Evolutionary conservation across 176 grass and related monocot species (phyloP).

Genomic region (Phragmites australis): DNA sequence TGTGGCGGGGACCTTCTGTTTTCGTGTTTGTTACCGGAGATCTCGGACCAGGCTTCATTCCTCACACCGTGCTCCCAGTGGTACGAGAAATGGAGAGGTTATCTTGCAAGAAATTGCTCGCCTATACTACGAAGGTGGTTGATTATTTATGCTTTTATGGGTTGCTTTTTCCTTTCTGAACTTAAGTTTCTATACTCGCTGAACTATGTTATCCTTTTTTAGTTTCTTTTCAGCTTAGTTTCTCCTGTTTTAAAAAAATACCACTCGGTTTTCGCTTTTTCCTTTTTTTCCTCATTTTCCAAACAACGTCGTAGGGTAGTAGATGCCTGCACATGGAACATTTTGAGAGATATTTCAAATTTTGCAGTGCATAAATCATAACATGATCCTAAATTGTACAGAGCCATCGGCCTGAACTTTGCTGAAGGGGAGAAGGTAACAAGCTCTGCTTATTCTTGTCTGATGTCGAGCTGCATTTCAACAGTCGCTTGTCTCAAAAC

Average conservation of each 20-base stretch:
- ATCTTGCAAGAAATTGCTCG: too few relatives aligned
- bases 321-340: background rate
- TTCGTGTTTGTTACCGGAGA: background rate
- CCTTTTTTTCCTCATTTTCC: background rate
- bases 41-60: constrained; percentile 62
- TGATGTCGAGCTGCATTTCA: background rate
- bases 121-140: background rate
- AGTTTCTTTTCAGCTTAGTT: background rate
- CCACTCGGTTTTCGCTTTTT: background rate
- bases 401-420: background rate
- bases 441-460: background rate
- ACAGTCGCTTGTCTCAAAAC: background rate
- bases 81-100: background rate
- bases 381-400: background rate
- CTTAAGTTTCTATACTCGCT: background rate
- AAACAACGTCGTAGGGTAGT: background rate
- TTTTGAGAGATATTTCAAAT: background rate
- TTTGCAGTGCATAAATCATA: background rate
- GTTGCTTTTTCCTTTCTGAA: background rate
- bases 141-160: background rate
- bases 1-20: background rate
- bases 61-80: background rate
- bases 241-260: background rate
- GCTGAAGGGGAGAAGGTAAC: background rate
- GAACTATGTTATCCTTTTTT: background rate